Evolutionary conservation across 2,329 filamentous ascomycete genomes (phyloP), one percentile per base, ranked within the genome.

Genomic region (Trichocomaceae sp.): DNA sequence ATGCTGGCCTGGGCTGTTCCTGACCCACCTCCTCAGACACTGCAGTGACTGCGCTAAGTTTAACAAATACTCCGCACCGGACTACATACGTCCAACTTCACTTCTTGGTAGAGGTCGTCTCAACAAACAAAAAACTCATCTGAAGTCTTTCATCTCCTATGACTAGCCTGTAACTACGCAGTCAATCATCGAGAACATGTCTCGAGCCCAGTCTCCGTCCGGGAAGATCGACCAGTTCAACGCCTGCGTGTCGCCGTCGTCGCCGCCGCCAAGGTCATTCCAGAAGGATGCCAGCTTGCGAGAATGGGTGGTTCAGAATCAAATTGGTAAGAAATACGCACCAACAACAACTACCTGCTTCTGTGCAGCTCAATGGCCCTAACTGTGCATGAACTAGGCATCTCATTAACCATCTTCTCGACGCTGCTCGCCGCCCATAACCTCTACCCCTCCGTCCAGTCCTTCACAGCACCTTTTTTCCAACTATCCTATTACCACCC

Each of bases 381-480:
- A 15, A 44, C 37, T 2, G n/a, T 33, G 13, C 47, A 12, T 12
- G n/a, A 26, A 37, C 33, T 64, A 90, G 90, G 89, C 58, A 83
- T 96, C 61, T 89, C 90, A 12, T 80, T 93, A 70, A 96, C 95
- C 70, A 84, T 93, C 56, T 77, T 96, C 60, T 83, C 89, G 55
- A 84, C 95, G 61, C 83, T 96, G 60, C 83, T 87, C 69, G 83
- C 95, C 60, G 84, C 88, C 54, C 90, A 96, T 75, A 76, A 85
- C 64, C 85, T 86, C 66, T 90, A 96, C 68, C 90, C 92, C 50
- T 86, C 85, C 64, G 83, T 90, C 48, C 83, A 89, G 60, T 77
- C 81, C 52, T 84, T 87, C 65, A 95, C 90, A n/a, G 79, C 81
- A 65, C 93, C 91, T 63, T 96, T 96, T 77, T 90, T 95, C 74